Conservation (phyloP, 2,329 filamentous ascomycete genomes). For the Cladophialophora bantiana region DNA sequence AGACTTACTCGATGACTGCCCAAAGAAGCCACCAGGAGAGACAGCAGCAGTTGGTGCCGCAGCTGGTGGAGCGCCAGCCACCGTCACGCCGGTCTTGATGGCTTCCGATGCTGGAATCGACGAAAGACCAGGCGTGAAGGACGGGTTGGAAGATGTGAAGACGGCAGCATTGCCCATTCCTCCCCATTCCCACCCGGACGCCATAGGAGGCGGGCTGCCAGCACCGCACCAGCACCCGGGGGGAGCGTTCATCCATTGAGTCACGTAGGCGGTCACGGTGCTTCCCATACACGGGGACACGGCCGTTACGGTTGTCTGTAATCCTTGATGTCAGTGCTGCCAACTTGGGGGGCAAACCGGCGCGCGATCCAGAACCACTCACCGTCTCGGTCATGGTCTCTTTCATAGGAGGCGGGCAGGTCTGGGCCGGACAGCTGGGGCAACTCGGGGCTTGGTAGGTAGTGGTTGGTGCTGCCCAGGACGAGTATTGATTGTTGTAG, state of each 20-base stretch:
- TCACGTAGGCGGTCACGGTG: conserved; percentile 34
- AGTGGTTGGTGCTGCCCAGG: conserved; percentile 15
- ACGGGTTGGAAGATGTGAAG: conserved; percentile 24
- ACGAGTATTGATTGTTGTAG: conserved; percentile 10
- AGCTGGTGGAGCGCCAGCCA: conserved; percentile 25
- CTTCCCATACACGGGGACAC: conserved; percentile 29
- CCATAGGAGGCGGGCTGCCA: conserved; percentile 6
- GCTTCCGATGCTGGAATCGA: conserved; percentile 38
- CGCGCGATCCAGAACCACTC: conserved; percentile 13
- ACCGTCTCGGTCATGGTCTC: conserved; percentile 31
- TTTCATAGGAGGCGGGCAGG: conserved; percentile 17
- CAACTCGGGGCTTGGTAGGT: conserved; percentile 19
- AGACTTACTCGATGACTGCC: conserved; percentile 25
- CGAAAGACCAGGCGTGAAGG: conserved; percentile 35
- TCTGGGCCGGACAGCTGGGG: conserved; percentile 14
- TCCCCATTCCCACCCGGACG: not conserved
- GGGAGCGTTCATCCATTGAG: conserved; percentile 33
- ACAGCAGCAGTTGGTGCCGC: conserved; percentile 23
- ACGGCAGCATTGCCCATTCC: conserved; percentile 26
- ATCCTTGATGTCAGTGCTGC: conserved; percentile 10
- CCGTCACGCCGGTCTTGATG: conserved; percentile 34
- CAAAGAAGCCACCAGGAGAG: conserved; percentile 28
- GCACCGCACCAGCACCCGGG: conserved; percentile 33
- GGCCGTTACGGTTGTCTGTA: conserved; percentile 35
- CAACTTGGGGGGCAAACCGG: not conserved